Base-by-base conservation (phyloP, 331 rosid genomes). In the Erythrophleum ivorense region DNA sequence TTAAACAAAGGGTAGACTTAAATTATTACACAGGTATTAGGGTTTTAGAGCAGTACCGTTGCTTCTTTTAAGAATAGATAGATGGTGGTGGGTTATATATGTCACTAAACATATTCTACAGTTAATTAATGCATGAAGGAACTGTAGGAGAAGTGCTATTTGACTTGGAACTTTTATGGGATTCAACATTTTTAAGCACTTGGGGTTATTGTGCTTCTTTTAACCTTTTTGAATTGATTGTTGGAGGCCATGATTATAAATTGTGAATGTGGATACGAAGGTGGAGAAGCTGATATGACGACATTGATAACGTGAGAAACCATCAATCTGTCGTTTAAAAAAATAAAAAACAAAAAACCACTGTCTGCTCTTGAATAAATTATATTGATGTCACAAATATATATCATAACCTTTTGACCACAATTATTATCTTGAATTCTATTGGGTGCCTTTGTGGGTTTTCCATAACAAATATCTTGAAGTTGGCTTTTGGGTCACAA, bases 131-230 rank as follows among this genome's bases (percentile, higher is more conserved):
- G 62, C 84, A 43, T 57, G 38, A 57, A 43, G 65, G n/a, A 75
- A 64, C 76, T 78, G 81, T 79, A 24, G 31, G 71, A 67, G 78
- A 68, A 90, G 92, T 90, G 92, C 85, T 80, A 36, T 87, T 88
- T 85, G 92, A 88, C 90, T 45, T 40, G 86, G 77, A 71, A 19
- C 72, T 78, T 79, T 78, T 78, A 77, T 78, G 77, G 66, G 64
- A 55, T 79, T 86, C 73, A 79, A 18, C 79, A 60, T 72, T 58
- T 18, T 24, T 45, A 76, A 69, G 68, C 80, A 74, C 78, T 67
- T 2, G 34, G 58, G 78, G 77, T n/a, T 55, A n/a, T 33, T 79
- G 82, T 84, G 86, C 68, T 81, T 83, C 79, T 78, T 55, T 76
- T 40, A 76, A 55, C 79, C 66, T 78, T 78, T 79, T 73, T 29